These are phyloP conservation scores for Bipolaris oryzae DNA, from an alignment of 2,329 filamentous ascomycete genomes.

Conservation along the genomic window DNA sequence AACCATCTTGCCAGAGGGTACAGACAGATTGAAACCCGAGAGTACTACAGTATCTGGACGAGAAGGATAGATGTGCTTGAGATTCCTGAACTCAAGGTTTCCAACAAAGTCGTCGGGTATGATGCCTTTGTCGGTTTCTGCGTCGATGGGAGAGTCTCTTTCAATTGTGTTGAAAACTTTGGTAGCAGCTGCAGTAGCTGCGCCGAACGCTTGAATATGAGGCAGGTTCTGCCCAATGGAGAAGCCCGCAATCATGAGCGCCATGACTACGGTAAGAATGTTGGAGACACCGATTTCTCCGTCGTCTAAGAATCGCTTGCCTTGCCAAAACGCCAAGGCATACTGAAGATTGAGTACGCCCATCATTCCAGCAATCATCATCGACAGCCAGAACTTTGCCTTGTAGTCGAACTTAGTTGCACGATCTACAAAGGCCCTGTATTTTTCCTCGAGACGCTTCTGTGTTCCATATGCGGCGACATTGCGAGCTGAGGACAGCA, in stretches of 20 bases:
- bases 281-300: slow-evolving; percentile 67
- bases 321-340: slow-evolving; percentile 55
- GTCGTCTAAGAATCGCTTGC: slow-evolving; percentile 61
- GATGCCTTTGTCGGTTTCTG: slow-evolving; percentile 71
- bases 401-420: slow-evolving; percentile 79
- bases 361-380: slow-evolving; percentile 87
- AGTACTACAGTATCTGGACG: slow-evolving; percentile 89
- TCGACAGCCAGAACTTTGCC: slow-evolving; percentile 72
- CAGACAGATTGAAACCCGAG: slow-evolving; percentile 76
- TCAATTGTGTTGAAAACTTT: slow-evolving; percentile 98
- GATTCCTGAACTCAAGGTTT: slow-evolving; percentile 76
- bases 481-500: slow-evolving; percentile 90
- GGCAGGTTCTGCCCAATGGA: slow-evolving; percentile 75
- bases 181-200: slow-evolving; percentile 78
- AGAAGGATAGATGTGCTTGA: slow-evolving; percentile 95
- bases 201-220: slow-evolving; percentile 84
- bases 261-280: slow-evolving; percentile 84
- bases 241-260: slow-evolving; percentile 92
- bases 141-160: slow-evolving; percentile 81
- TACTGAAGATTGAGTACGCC: slow-evolving; percentile 78
- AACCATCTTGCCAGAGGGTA: slow-evolving; percentile 89
- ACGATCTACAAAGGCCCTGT: slow-evolving; percentile 73
- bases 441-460: slow-evolving; percentile 85
- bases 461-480: slow-evolving; percentile 93
- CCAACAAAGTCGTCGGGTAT: slow-evolving; percentile 76